These are phyloP conservation scores for Apophysomyces ossiformis DNA, from an alignment of 371 early-diverging fungal genomes.

Conservation along the genomic window DNA sequence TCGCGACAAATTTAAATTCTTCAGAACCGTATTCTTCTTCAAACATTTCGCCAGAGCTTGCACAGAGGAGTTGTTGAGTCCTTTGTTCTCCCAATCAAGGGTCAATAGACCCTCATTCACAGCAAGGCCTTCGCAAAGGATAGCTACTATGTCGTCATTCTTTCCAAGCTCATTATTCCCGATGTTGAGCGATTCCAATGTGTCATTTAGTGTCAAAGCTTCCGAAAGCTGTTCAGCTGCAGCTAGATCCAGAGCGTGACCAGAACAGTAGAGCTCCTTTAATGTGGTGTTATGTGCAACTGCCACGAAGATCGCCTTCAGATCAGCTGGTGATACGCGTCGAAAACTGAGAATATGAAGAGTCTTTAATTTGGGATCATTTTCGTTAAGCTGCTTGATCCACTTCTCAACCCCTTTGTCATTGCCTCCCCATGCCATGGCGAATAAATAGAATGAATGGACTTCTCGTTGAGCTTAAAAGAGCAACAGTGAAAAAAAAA, in stretches of 20 bases:
- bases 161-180: conserved; percentile 52
- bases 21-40: conserved; percentile 32
- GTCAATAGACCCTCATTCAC: conserved; percentile 52
- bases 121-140: conserved; percentile 57
- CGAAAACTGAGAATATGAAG: conserved; percentile 68
- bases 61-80: conserved; percentile 32
- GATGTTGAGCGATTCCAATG: conserved; percentile 52
- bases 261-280: conserved; percentile 60
- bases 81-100: conserved; percentile 67
- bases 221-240: conserved; percentile 46
- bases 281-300: conserved; percentile 52
- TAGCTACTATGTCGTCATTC: conserved; percentile 22
- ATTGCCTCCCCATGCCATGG: conserved; percentile 68
- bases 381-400: conserved; percentile 58
- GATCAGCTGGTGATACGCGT: conserved; percentile 49
- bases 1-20: conserved; percentile 51
- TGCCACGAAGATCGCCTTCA: conserved; percentile 55
- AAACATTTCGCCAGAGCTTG: conserved; percentile 30
- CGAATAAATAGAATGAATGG: not conserved
- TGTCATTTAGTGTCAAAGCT: conserved; percentile 54
- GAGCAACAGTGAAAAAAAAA: not conserved
- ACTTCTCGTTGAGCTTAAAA: too few species aligned
- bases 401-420: conserved; percentile 59
- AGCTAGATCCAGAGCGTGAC: conserved; percentile 50
- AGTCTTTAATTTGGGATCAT: conserved; percentile 55